Conservation (phyloP, 2,329 filamentous ascomycete genomes). For the Fusarium begoniae region DNA sequence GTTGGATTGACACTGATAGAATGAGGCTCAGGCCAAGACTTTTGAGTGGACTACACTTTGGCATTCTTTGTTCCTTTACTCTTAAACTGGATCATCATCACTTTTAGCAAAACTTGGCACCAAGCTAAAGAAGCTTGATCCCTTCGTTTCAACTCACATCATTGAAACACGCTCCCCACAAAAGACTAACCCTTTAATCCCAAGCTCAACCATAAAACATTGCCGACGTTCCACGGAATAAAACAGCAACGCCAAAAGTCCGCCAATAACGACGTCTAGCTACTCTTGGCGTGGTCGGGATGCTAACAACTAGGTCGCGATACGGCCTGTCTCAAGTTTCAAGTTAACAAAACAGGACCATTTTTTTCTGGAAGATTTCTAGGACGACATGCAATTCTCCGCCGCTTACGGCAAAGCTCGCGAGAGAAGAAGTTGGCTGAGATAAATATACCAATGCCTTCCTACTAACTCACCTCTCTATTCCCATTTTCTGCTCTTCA, state of each 20-base stretch:
- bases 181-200: constrained; percentile 15
- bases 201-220: background rate
- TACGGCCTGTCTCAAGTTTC: background rate
- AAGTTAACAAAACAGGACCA: background rate
- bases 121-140: background rate
- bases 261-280: background rate
- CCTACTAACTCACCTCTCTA: background rate
- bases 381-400: background rate
- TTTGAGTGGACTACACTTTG: rapidly evolving
- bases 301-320: background rate
- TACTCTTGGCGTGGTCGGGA: background rate
- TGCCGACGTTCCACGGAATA: constrained; percentile 14
- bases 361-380: background rate
- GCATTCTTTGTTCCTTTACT: rapidly evolving
- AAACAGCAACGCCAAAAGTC: background rate
- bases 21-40: background rate
- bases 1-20: rapidly evolving
- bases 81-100: too few species aligned
- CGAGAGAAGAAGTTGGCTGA: background rate
- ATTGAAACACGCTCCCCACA: constrained; percentile 20
- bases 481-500: background rate
- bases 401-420: background rate
- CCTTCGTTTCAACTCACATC: background rate
- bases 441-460: constrained; percentile 11
- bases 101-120: background rate